These are phyloP conservation scores for Colletotrichum higginsianum DNA, from an alignment of 2,329 filamentous ascomycete genomes.

Conservation along the genomic window DNA sequence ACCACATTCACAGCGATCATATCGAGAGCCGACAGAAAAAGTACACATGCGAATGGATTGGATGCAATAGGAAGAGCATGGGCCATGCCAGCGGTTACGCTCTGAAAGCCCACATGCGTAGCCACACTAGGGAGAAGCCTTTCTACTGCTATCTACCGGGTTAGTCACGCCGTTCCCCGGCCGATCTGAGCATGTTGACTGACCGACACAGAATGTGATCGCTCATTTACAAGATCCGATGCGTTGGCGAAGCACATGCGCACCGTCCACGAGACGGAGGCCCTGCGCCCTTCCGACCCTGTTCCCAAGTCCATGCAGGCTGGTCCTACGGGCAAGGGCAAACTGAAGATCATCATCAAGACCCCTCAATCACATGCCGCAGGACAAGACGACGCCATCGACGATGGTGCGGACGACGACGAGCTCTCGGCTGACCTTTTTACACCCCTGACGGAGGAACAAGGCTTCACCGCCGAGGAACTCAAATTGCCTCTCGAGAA, in stretches of 20 bases:
- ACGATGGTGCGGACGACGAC: slow-evolving; percentile 70
- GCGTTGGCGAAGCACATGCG: slow-evolving; percentile 98
- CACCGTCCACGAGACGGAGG: slow-evolving; percentile 97
- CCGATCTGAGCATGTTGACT: slow-evolving; percentile 29
- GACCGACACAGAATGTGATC: slow-evolving; percentile 84
- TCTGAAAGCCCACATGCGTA: slow-evolving; percentile 96
- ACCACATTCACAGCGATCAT: slow-evolving; percentile 92
- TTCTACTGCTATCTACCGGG: slow-evolving; percentile 97
- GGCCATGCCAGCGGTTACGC: slow-evolving; percentile 96
- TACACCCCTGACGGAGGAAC: slow-evolving; percentile 68
- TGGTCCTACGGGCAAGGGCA: slow-evolving; percentile 61
- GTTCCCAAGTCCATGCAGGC: slow-evolving; percentile 79
- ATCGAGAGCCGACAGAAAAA: slow-evolving; percentile 95
- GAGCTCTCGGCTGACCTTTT: slow-evolving; percentile 72
- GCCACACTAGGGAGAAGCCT: slow-evolving; percentile 97
- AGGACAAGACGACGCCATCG: slow-evolving; percentile 67
- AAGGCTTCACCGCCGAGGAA: slow-evolving; percentile 77
- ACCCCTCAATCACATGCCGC: slow-evolving; percentile 71
- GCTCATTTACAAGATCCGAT: slow-evolving; percentile 95
- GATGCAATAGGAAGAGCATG: slow-evolving; percentile 89
- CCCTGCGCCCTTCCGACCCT: slow-evolving; percentile 83
- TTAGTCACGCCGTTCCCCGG: slow-evolving; percentile 57
- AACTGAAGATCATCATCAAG: slow-evolving; percentile 76
- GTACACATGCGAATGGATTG: slow-evolving; percentile 98
- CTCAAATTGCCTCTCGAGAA: slow-evolving; percentile 71